Evolutionary conservation across 768 basidiomycete species (phyloP).

Genomic region (Phaeotremella skinneri): DNA sequence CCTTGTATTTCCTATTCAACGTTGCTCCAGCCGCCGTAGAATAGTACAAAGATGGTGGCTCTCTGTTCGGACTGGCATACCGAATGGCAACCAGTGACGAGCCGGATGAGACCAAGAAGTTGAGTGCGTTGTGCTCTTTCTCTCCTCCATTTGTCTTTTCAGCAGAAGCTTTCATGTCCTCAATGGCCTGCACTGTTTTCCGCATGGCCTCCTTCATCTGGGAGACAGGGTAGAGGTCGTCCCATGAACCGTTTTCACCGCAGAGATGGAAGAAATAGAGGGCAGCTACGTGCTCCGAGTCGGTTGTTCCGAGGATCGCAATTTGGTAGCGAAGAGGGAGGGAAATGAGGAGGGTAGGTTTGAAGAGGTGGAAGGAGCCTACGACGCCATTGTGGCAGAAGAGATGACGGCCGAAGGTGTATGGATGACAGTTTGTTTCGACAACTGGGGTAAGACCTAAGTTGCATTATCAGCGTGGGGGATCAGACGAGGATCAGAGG

Average conservation of each 20-base stretch:
- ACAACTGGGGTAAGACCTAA: constrained; percentile 16
- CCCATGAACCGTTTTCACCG: constrained; percentile 33
- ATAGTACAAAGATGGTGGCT: constrained; percentile 51
- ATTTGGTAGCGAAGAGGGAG: constrained; percentile 11
- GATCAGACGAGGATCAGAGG: too few species aligned
- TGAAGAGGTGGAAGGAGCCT: constrained; percentile 19
- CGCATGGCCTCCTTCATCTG: constrained; percentile 42
- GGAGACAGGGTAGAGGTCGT: constrained; percentile 36
- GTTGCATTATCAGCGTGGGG: neutral
- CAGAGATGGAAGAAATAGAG: constrained; percentile 48
- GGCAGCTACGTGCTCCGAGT: constrained; percentile 46
- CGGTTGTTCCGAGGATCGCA: constrained; percentile 43
- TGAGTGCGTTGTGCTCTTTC: constrained; percentile 44
- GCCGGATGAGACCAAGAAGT: constrained; percentile 50
- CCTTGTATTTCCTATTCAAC: constrained; percentile 52
- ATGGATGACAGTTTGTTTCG: constrained; percentile 22
- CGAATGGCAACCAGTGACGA: constrained; percentile 49
- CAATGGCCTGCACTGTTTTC: constrained; percentile 27
- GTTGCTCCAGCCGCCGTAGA: constrained; percentile 50
- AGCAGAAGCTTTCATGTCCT: constrained; percentile 32
- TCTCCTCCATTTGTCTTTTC: constrained; percentile 19
- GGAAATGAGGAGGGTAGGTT: constrained; percentile 11
- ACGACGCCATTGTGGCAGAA: constrained; percentile 25
- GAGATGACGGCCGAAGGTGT: constrained; percentile 20
- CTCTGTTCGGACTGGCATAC: constrained; percentile 47